A percentile compares a stretch with the other conserved stretches of the same genome.
phyloP scores from a whole-genome alignment of 257 asterid species.

The Nyctanthes arbortristis region DNA sequence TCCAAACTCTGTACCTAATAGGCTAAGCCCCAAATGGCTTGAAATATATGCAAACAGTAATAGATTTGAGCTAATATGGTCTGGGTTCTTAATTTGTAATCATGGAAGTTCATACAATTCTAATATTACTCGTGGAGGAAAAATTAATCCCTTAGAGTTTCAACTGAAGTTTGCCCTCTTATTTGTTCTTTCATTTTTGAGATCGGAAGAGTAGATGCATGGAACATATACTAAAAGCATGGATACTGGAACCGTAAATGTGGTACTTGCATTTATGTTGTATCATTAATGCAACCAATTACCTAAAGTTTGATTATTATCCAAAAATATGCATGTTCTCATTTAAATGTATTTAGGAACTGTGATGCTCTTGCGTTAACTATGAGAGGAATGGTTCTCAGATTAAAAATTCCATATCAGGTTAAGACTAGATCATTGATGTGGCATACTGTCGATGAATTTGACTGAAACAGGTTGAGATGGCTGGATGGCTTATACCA shows the following conservation, averaged over 20 bases:
- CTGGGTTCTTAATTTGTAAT: background rate
- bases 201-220: slow-evolving; percentile 33
- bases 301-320: background rate
- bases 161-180: slow-evolving; percentile 27
- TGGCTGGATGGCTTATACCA: background rate
- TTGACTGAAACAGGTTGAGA: background rate
- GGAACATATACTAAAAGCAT: slow-evolving; percentile 39
- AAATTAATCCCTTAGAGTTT: slow-evolving; percentile 13
- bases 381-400: slow-evolving; percentile 2
- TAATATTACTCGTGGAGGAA: background rate
- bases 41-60: background rate
- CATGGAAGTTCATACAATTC: background rate
- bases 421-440: slow-evolving; percentile 20
- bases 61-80: background rate
- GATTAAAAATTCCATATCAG: slow-evolving; percentile 7
- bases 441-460: background rate
- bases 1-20: no score
- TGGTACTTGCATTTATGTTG: slow-evolving; percentile 29
- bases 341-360: background rate
- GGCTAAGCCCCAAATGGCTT: background rate
- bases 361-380: slow-evolving; percentile 4
- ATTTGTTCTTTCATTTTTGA: slow-evolving; percentile 25
- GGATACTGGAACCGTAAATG: slow-evolving; percentile 24
- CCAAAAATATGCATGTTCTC: slow-evolving; percentile 18
- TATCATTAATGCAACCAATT: slow-evolving; percentile 22